Evolutionary conservation across 2,329 filamentous ascomycete species (phyloP).

Genomic region (Aspergillus ochraceoroseus): DNA sequence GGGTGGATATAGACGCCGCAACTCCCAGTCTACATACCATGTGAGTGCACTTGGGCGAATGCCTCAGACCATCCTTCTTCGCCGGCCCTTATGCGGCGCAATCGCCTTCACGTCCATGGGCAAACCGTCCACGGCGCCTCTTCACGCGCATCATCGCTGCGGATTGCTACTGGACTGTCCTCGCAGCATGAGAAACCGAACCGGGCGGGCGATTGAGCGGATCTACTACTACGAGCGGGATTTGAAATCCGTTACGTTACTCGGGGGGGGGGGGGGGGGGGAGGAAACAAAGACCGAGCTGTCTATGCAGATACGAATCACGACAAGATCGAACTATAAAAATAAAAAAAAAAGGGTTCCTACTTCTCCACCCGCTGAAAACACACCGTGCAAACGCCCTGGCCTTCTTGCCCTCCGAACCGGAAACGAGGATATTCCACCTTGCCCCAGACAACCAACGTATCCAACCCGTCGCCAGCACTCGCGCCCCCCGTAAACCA

Average conservation of each 20-base stretch:
- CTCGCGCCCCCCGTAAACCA: constrained; percentile 63
- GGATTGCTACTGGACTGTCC: constrained; percentile 59
- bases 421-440: constrained; percentile 81
- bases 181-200: constrained; percentile 53
- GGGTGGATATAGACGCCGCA: constrained; percentile 34
- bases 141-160: constrained; percentile 56
- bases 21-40: no score
- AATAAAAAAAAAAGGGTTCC: no score
- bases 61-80: constrained; percentile 50
- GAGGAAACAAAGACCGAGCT: no score
- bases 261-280: constrained; percentile 43
- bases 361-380: constrained; percentile 57
- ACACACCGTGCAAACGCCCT: constrained; percentile 81
- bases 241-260: constrained; percentile 38
- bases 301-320: not conserved
- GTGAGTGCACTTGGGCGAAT: no score
- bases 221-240: constrained; percentile 57
- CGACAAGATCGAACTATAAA: no score
- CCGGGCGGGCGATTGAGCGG: constrained; percentile 48
- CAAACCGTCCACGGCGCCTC: no score
- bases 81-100: constrained; percentile 40
- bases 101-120: constrained; percentile 49
- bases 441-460: constrained; percentile 59
- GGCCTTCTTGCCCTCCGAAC: constrained; percentile 83
- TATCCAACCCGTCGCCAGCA: constrained; percentile 24